These are phyloP conservation scores for Byssothecium circinans DNA, from an alignment of 2,329 filamentous ascomycete genomes.

Conservation along the genomic window DNA sequence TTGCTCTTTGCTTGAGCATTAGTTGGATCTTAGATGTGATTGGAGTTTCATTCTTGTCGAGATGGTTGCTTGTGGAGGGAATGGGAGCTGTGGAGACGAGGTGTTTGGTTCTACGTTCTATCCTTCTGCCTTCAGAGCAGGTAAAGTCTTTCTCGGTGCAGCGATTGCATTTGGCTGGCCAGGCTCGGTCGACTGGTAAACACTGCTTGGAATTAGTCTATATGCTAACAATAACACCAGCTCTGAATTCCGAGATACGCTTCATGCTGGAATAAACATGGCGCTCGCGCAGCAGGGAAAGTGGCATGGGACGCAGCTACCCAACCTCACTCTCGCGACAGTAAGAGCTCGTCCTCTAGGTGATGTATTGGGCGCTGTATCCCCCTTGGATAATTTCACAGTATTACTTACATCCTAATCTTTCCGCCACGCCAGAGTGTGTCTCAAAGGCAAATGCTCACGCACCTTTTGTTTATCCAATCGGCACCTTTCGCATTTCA, in stretches of 20 bases:
- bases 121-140: conserved; percentile 10
- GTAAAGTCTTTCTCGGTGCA: conserved; percentile 8
- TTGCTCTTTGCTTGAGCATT: neutral
- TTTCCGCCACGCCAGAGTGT: too few relatives aligned
- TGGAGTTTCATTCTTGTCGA: neutral
- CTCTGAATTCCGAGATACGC: too few relatives aligned
- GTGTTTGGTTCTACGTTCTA: conserved; percentile 3
- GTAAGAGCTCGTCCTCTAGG: too few relatives aligned
- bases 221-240: neutral
- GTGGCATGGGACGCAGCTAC: too few relatives aligned
- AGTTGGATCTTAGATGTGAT: neutral
- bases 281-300: too few relatives aligned
- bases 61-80: neutral
- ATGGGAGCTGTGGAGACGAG: neutral
- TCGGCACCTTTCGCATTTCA: conserved; percentile 9
- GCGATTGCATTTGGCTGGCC: conserved; percentile 5
- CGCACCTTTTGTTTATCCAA: conserved; percentile 8
- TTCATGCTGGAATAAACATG: too few relatives aligned
- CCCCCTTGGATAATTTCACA: too few relatives aligned
- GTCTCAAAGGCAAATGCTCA: neutral
- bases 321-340: too few relatives aligned
- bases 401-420: too few relatives aligned
- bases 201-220: neutral
- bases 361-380: too few relatives aligned
- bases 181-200: conserved; percentile 5